Percentiles rank a stretch among this genome's conserved stretches.
These are phyloP conservation scores for Thuja plicata DNA, from an alignment of 83 land plant genomes.

Conservation along the genomic window DNA sequence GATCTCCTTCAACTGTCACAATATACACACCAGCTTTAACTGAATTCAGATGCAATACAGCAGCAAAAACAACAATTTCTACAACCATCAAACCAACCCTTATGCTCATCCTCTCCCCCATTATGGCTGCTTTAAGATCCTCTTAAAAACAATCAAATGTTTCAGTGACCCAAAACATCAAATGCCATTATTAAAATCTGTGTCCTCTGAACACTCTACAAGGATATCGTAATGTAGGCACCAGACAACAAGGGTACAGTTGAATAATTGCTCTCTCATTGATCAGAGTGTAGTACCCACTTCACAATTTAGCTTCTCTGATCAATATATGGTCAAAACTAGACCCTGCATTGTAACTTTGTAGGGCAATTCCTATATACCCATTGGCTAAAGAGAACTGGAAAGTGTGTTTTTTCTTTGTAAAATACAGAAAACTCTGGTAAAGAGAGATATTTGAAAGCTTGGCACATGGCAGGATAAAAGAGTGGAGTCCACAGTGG, in stretches of 20 bases:
- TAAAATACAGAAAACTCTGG: not conserved
- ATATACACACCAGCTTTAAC: constrained; percentile 60
- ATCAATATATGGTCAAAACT: not conserved
- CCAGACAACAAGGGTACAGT: not conserved
- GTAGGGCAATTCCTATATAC: not conserved
- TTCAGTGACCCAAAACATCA: not conserved
- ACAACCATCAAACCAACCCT: not conserved
- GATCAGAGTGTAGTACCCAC: not conserved
- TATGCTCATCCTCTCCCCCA: not conserved
- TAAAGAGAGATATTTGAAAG: not conserved
- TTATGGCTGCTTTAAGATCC: not conserved
- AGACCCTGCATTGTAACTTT: not conserved
- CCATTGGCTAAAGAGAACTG: not conserved
- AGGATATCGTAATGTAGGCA: not conserved
- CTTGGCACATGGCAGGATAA: not conserved
- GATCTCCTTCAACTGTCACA: constrained; percentile 65
- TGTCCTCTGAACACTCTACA: not conserved
- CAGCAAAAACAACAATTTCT: not conserved
- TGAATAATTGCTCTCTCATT: not conserved
- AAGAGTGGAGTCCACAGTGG: not conserved
- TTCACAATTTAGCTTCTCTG: not conserved
- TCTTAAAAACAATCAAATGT: not conserved
- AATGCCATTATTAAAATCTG: not conserved
- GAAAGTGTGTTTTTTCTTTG: not conserved
- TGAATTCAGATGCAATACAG: constrained; percentile 8